Base-by-base conservation (phyloP, 306 rosid species). In the Vigna hirtella region DNA sequence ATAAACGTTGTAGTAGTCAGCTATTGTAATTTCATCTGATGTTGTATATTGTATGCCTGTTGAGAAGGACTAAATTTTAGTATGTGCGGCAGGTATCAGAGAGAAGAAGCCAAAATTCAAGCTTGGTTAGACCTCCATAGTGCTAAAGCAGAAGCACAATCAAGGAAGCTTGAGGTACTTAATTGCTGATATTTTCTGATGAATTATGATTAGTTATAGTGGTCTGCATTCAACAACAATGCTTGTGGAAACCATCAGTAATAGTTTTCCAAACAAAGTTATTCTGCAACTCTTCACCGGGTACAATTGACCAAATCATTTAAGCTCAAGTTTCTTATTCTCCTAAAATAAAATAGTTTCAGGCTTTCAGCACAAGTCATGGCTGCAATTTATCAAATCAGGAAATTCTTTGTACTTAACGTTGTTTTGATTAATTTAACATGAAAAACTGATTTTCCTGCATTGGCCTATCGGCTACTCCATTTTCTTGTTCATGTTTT, bases 101-200 rank as follows among this genome's bases (percentile, higher is more conserved):
- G 97, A 66, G 98, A 95, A 86, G 98, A 92, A 83, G 93, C 98
- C 34, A 92, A 88, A 83, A 86, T 95, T 32, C 98, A 89, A 90
- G 99, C 99, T 22, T 95, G 98, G 98, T 88, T 95, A 55, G 90
- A 91, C 77, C 97, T 95, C 24, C 93, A 95, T 83, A 95, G 77
- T 90, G 98, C 99, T 77, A 92, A 93, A 88, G 98, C 98, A 83
- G 98, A 92, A 88, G 98, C 98, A 42, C 92, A 83, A 61, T 92
- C 97, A 77, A 92, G 84, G 85, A 93, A 95, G 82, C 99, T 95
- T 61, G 99, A 95, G 98, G 99, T 93, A 86, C 53, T 76, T 67
- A 75, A 9, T 77, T 52, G 36, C 43, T 49, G 45, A 16, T 32
- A n/a, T 52, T 52, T 52, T 17, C 28, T 53, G 11, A 53, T 18